phyloP scores from a whole-genome alignment of 2,329 filamentous ascomycete genomes.

The Botryotinia narcissicola region DNA sequence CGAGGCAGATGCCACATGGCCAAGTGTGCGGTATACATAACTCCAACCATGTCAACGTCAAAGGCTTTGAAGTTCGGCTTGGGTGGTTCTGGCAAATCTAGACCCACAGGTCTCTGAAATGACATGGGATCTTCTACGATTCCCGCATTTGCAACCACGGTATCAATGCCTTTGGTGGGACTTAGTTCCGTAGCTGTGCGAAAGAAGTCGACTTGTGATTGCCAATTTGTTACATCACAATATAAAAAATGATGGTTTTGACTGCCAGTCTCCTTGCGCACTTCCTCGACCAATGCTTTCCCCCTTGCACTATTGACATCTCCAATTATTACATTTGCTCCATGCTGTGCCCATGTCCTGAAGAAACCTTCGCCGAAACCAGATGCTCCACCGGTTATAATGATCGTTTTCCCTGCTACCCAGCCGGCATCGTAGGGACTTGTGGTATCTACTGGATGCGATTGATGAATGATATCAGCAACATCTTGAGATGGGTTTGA shows the following conservation, averaged over 20 bases:
- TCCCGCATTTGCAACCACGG: slow-evolving; percentile 66
- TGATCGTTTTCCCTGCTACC: slow-evolving; percentile 54
- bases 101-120: slow-evolving; percentile 46
- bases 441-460: slow-evolving; percentile 46
- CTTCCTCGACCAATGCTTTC: slow-evolving; percentile 52
- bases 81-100: slow-evolving; percentile 46
- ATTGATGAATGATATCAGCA: slow-evolving; percentile 29
- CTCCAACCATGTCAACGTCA: slow-evolving; percentile 62
- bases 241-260: slow-evolving; percentile 53
- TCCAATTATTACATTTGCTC: slow-evolving; percentile 61
- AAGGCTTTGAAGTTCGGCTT: slow-evolving; percentile 53
- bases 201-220: slow-evolving; percentile 63
- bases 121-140: slow-evolving; percentile 46
- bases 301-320: slow-evolving; percentile 58
- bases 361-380: slow-evolving; percentile 58
- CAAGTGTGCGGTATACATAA: slow-evolving; percentile 63
- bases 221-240: slow-evolving; percentile 65
- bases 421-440: slow-evolving; percentile 46
- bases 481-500: slow-evolving; percentile 22
- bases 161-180: slow-evolving; percentile 55
- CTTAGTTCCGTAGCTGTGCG: slow-evolving; percentile 54
- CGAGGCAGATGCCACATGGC: slow-evolving; percentile 57
- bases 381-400: slow-evolving; percentile 64
- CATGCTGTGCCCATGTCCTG: slow-evolving; percentile 52
- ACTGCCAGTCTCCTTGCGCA: slow-evolving; percentile 46